Evolutionary conservation across 257 asterid species (phyloP), one percentile per base, ranked within the genome.

Genomic region (Nicotiana knightiana): DNA sequence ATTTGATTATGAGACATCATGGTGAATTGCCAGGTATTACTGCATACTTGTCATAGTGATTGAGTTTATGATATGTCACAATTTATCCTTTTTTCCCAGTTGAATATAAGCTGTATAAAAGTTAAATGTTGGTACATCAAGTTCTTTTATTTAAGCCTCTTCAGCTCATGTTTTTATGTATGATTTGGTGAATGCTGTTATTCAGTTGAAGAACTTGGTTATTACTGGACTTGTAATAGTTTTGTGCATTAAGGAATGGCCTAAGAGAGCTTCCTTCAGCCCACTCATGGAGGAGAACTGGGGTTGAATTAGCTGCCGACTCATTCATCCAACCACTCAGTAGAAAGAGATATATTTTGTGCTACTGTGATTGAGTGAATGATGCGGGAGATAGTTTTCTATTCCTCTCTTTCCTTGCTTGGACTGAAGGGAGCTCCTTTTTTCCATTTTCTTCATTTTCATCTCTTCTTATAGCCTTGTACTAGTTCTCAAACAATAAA

Each of bases 361-460:
- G 88, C 95, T 93, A 90, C 92, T 89, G 94, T 91, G 98, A 86
- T 87, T 93, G 98, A 92, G 90, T 91, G 97, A 92, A 95, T 95
- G 98, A 95, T 87, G 97, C 97, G 97, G 98, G 98, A 93, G 98
- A 92, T 90, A 93, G 88, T 93, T 92, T 91, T 89, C 89, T 81
- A 82, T 86, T 90, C 93, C 90, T 86, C 91, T 91, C 90, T 87
- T 85, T 90, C 97, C 82, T 82, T 92, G 94, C 92, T 93, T 93
- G 97, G 97, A 93, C 97, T 91, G 97, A 94, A 93, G 97, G 97
- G 97, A 94, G 97, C 97, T 95, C 98, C 90, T 97, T 93, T 93
- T 88, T 85, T 65, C 89, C 81, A 67, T 88, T 87, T 65, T 88
- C 90, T 85, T 83, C 85, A 68, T 66, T 82, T 67, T 30, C 65